Base-by-base conservation (phyloP, 1,284 basidiomycete genomes). In the Mycena sp. region DNA sequence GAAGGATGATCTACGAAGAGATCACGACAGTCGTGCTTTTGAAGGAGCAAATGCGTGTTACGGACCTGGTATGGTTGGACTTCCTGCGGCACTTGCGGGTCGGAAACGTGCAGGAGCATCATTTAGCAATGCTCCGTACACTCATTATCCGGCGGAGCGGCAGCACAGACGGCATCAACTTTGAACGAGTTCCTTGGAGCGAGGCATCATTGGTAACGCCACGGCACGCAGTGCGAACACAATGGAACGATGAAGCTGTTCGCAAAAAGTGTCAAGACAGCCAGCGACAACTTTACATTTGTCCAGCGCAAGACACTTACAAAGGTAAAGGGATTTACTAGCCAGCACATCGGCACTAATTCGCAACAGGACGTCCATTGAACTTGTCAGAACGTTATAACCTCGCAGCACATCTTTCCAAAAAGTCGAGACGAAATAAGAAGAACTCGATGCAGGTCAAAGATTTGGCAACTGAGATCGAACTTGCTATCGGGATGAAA, bases 211-310 rank as follows among this genome's bases (percentile, higher is more conserved):
- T 37, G 35, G 35, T 37, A 17, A 37, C 35, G 10, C 35, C 35
- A 17, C 10, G 35, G 17, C 23, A n/a, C n/a, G n/a, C n/a, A n/a
- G n/a, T n/a, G n/a, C n/a, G n/a, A n/a, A n/a, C n/a, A n/a, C n/a
- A n/a, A 28, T 66, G 64, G 64, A 66, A 66, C 41, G 43, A 59
- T 26, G 46, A 23, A 6, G 60, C 61, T 2, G 7, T 58, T 7
- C 64, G 29, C 28, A 53, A 58, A 28, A 21, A 45, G 23, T 62
- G 61, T 17, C 10, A 43, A 50, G 2, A 35, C 40, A 40, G 6
- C 61, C 12, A 38, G 10, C 16, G 32, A 2, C 17, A 41, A 14
- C 12, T 23, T 10, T 45, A 11, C 43, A 21, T 45, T 19, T 45
- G 43, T 19, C 19, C 10, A 10, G 43, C 43, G 25, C n/a, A 35